phyloP scores from a whole-genome alignment of 495 filamentous ascomycete genomes.

The Podospora pseudoanserina region DNA sequence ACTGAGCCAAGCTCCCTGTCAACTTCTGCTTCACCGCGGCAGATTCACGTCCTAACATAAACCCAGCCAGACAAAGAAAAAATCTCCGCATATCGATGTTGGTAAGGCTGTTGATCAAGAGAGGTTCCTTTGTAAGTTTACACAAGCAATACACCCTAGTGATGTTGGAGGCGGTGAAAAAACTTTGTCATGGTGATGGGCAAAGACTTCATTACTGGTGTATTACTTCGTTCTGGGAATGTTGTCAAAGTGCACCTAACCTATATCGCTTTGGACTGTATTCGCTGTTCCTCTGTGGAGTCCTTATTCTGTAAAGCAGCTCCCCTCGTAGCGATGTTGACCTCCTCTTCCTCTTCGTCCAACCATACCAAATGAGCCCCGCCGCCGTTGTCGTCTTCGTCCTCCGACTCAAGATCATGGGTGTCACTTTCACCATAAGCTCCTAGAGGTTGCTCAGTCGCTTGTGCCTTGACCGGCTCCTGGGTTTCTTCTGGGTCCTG shows the following conservation, averaged over 20 bases:
- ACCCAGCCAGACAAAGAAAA: too few relatives aligned
- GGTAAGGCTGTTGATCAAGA: too few relatives aligned
- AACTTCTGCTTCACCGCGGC: background rate
- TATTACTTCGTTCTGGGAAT: too few relatives aligned
- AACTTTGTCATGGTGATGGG: too few relatives aligned
- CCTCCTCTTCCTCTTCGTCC: background rate
- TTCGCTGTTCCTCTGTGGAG: background rate
- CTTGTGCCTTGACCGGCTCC: background rate
- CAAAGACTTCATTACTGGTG: too few relatives aligned
- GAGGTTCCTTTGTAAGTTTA: too few relatives aligned
- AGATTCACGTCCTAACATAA: too few relatives aligned
- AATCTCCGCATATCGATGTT: too few relatives aligned
- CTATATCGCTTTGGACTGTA: too few relatives aligned
- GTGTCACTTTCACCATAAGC: background rate
- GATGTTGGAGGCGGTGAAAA: too few relatives aligned
- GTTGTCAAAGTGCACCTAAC: too few relatives aligned
- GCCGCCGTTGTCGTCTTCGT: background rate
- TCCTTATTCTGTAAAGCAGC: background rate
- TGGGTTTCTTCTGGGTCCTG: background rate
- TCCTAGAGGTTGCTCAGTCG: background rate
- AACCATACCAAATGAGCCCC: background rate
- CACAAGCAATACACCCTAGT: too few relatives aligned
- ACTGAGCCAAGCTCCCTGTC: constrained; percentile 22
- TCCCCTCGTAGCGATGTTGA: background rate
- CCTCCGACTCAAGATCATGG: background rate